Base-by-base conservation (phyloP, 192 early-diverging fungal species). In the Coemansia sp. region DNA sequence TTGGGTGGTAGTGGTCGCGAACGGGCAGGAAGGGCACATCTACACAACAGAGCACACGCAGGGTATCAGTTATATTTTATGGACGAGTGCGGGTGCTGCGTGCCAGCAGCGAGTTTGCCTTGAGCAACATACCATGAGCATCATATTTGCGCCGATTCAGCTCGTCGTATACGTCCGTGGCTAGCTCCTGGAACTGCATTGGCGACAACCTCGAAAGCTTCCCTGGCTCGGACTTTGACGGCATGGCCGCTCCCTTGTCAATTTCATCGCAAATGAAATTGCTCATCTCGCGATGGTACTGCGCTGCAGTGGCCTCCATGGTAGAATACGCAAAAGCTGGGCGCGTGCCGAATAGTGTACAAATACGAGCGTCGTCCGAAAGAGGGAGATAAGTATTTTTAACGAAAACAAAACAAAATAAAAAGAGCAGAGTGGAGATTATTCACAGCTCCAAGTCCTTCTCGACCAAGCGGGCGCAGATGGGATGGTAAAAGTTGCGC, bases 91-190 rank as follows among this genome's bases (percentile, higher is more conserved):
- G 4, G n/a, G 0, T 21, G 5, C 8, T 0, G 43, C 32, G n/a
- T 12, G 33, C 37, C 27, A 15, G 29, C 35, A 62, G 11, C 11
- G 27, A 15, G 12, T 41, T 40, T 17, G 37, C 8, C 22, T n/a
- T 26, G n/a, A 11, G 41, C 15, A 58, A 22, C 54, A 22, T 58
- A 62, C 60, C 57, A 27, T 60, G 39, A 14, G 56, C 65, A 18
- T 58, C 65, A 32, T 67, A 54, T 39, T 37, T 70, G 17, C 95
- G 58, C 48, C 95, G 76, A 37, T 83, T 86, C 69, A 96, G 83
- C 69, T 98, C 96, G 76, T 98, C 96, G 74, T 90, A 95, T 8
- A 98, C 95, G 76, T 98, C 94, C 2, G 90, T 94, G 27, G 90
- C 84, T n/a, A 98, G 84, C 70, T 97, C 96, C 64, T 91, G 86